These are phyloP conservation scores for Yamadazyma trypodendri DNA, from an alignment of 1,139 yeast genomes.

Conservation along the genomic window DNA sequence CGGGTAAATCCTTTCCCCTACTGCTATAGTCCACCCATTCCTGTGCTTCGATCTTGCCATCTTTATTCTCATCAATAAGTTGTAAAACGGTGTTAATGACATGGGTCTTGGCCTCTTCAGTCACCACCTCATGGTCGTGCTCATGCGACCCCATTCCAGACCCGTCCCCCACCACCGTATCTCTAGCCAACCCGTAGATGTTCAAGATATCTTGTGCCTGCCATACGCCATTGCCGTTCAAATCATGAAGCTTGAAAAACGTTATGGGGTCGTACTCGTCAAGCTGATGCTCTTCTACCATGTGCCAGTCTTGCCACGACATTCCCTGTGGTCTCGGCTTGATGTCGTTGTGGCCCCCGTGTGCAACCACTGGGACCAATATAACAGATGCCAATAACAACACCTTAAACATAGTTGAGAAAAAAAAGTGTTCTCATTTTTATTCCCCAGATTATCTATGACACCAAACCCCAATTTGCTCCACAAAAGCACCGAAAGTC, in stretches of 20 bases:
- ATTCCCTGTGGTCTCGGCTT: conserved; percentile 46
- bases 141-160: conserved; percentile 85
- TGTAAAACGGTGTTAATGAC: conserved; percentile 57
- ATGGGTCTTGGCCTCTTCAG: conserved; percentile 54
- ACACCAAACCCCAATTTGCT: conserved; percentile 15
- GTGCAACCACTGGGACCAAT: too few species aligned
- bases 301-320: conserved; percentile 83
- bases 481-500: conserved; percentile 22
- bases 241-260: conserved; percentile 83
- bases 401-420: neutral
- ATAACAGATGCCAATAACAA: conserved; percentile 4
- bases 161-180: conserved; percentile 79
- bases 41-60: conserved; percentile 60
- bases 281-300: conserved; percentile 82
- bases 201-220: conserved; percentile 68
- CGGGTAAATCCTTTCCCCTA: conserved; percentile 77
- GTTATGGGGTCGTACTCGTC: conserved; percentile 71
- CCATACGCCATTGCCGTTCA: conserved; percentile 51
- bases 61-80: conserved; percentile 65
- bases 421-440: neutral
- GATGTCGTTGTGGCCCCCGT: conserved; percentile 18
- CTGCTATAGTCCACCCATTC: conserved; percentile 71
- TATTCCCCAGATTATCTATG: conserved; percentile 1
- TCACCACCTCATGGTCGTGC: conserved; percentile 51
- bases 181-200: conserved; percentile 76